A percentile compares a stretch with the other conserved stretches of the same genome.
Conservation (phyloP, 75 land plant species). For the Adiantum capillusveneris region DNA sequence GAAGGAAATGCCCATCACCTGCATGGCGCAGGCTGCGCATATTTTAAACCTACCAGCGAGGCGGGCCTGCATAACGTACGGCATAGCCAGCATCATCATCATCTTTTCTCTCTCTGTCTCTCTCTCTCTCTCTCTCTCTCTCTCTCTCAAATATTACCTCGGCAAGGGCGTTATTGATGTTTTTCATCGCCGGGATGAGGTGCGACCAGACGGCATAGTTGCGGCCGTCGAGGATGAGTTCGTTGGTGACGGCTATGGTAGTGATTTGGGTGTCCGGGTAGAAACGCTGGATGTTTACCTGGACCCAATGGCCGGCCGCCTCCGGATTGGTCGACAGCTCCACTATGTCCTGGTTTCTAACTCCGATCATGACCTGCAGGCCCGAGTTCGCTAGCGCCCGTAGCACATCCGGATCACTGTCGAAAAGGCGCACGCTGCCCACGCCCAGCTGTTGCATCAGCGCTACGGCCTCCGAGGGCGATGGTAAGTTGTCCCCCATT, state of each 20-base stretch:
- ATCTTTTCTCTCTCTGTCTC: no score
- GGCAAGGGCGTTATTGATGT: conserved; percentile 54
- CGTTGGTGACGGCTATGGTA: conserved; percentile 48
- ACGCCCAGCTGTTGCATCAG: conserved; percentile 8
- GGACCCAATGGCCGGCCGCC: conserved; percentile 46
- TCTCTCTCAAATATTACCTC: no score
- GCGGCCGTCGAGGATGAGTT: conserved; percentile 42
- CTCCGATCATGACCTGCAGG: conserved; percentile 8
- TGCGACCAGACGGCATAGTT: conserved; percentile 31
- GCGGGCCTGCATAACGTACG: no score
- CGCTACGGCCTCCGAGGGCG: conserved; percentile 13
- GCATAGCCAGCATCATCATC: no score
- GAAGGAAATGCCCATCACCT: no score
- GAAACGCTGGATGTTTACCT: conserved; percentile 27
- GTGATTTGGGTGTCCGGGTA: conserved; percentile 32
- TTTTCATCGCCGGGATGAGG: conserved; percentile 75
- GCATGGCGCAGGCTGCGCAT: no score
- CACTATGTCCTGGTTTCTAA: background rate
- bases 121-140: no score
- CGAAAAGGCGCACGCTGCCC: conserved; percentile 27
- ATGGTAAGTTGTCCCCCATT: conserved; percentile 23
- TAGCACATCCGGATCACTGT: conserved; percentile 21
- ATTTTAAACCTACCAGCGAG: no score
- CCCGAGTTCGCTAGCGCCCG: conserved; percentile 27
- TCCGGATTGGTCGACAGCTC: background rate